These are phyloP conservation scores for Celoporthe dispersa DNA, from an alignment of 2,329 filamentous ascomycete genomes.

Conservation along the genomic window DNA sequence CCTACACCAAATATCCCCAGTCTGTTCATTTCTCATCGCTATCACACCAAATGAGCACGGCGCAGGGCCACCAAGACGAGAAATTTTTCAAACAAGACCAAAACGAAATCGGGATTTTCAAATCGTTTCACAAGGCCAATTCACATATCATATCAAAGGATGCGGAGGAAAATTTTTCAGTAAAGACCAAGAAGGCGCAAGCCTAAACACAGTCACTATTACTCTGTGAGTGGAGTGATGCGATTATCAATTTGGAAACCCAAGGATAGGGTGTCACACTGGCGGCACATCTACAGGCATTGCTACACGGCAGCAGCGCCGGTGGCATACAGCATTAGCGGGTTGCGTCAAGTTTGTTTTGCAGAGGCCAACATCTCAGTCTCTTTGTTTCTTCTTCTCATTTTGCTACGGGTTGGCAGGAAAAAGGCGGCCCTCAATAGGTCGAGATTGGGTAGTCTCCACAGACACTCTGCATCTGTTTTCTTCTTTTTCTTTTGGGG, in stretches of 20 bases:
- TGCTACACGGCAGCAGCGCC: constrained; percentile 7
- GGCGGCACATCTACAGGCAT: not conserved
- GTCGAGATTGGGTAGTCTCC: constrained; percentile 17
- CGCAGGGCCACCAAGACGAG: constrained; percentile 7
- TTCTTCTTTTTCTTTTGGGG: not conserved
- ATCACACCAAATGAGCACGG: constrained; percentile 6
- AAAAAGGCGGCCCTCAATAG: not conserved
- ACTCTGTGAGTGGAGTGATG: not conserved
- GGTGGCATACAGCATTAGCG: constrained; percentile 18
- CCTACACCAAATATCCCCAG: not conserved
- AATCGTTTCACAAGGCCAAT: not conserved
- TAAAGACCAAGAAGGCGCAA: constrained; percentile 26
- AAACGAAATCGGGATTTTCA: not conserved
- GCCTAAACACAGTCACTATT: constrained; percentile 5
- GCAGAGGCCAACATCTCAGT: not conserved
- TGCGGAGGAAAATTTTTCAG: constrained; percentile 2
- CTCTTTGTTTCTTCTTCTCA: constrained; percentile 4
- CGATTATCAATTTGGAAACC: not conserved
- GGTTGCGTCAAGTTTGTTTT: not conserved
- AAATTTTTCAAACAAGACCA: constrained; percentile 6
- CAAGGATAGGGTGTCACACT: not conserved
- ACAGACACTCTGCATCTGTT: not conserved
- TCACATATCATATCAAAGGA: not conserved
- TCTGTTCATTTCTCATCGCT: constrained; percentile 1
- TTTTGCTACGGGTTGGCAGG: constrained; percentile 26